phyloP scores from a whole-genome alignment of 257 asterid species.

The Coffea eugenioides region DNA sequence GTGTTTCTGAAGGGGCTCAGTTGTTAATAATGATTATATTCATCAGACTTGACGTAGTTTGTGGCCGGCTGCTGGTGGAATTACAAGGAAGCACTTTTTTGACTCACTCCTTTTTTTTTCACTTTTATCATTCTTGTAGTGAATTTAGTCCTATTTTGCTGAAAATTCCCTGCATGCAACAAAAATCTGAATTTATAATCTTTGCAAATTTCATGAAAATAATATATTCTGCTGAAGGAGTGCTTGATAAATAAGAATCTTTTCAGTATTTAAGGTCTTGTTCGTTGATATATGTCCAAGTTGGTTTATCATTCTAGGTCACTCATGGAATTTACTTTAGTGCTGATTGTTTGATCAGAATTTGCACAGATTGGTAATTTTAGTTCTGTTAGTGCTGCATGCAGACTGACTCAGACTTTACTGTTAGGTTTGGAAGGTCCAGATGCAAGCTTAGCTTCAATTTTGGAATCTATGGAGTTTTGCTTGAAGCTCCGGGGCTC shows the following conservation, averaged over 20 bases:
- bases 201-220: too few species aligned
- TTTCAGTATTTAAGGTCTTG: not conserved
- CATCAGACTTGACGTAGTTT: not conserved
- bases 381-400: conserved; percentile 1
- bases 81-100: not conserved
- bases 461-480: conserved; percentile 88
- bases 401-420: conserved; percentile 2
- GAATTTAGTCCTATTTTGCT: not conserved
- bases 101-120: too few species aligned
- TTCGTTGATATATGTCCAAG: not conserved
- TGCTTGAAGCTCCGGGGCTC: conserved; percentile 96
- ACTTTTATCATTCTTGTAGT: not conserved
- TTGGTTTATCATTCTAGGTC: not conserved
- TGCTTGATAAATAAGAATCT: not conserved
- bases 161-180: not conserved
- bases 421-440: conserved; percentile 69
- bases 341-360: not conserved
- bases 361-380: not conserved
- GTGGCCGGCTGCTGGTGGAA: not conserved
- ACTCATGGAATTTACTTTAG: not conserved
- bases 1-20: not conserved
- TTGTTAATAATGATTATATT: not conserved
- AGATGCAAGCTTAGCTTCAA: conserved; percentile 92
- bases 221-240: not conserved
- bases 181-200: too few species aligned